Evolutionary conservation across 495 filamentous ascomycete genomes (phyloP), one percentile per base, ranked within the genome.

Genomic region (Aspergillus indologenus): DNA sequence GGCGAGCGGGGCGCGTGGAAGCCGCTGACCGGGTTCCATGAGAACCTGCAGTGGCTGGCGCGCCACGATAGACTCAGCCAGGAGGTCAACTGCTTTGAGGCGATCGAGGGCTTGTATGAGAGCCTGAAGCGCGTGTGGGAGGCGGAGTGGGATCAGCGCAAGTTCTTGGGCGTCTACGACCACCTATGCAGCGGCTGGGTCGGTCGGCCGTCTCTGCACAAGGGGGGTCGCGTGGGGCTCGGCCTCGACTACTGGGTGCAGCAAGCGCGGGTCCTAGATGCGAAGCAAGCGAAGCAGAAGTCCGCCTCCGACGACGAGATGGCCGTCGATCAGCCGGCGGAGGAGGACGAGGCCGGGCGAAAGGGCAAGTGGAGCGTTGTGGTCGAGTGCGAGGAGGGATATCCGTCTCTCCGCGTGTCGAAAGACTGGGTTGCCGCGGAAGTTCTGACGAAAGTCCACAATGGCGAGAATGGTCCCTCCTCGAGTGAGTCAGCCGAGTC

Each of bases 211-310:
- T 76, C 80, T 17, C 88, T 96, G 84, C 90, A 98, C 70, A 81
- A 80, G 12, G 79, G 84, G 54, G 80, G 80, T 21, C 84, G 83
- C 53, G 71, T 96, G 3, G 93, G 94, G 11, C 71, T 97, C 54
- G 83, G 83, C 22, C 63, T 97, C 43, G 89, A 96, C 60, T 98
- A 96, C 69, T 97, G 92, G 94, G 85, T 84, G 63, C 82, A 87
- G 47, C 79, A 78, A 47, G 79, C 83, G 29, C 78, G 81, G 23
- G 62, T 84, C 46, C 60, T 73, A 7, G 71, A 76, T 61, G 58
- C 68, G 24, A 76, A 75, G 54, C 61, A 59, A 59, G 59, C 56
- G 63, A 76, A 51, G 57, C 74, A 29, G 57, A 40, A 40, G 6
- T 15, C 5, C 7, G 34, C 2, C 2, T 74, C 62, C 11, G 8